Conservation (phyloP, 257 asterid species). For the Solanum gandarillasii region DNA sequence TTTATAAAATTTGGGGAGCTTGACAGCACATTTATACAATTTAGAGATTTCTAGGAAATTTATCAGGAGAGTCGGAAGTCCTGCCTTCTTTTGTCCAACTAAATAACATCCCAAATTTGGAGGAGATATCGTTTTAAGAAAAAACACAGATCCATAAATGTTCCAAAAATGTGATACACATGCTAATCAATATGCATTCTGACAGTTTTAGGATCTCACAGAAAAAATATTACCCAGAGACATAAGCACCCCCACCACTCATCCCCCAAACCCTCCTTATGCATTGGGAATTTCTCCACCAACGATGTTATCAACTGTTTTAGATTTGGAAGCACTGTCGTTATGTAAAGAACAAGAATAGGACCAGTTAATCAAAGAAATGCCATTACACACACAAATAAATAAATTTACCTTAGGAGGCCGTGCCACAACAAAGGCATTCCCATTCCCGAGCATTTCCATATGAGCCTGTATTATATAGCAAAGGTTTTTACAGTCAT, state of each 20-base stretch:
- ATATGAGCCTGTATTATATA: conserved; percentile 73
- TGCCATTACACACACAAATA: background rate
- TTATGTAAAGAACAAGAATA: background rate
- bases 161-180: background rate
- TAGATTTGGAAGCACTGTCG: background rate
- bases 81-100: background rate
- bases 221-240: background rate
- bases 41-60: background rate
- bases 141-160: background rate
- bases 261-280: background rate
- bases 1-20: background rate
- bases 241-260: background rate
- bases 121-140: background rate
- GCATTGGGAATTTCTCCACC: background rate
- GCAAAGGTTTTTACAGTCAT: conserved; percentile 82
- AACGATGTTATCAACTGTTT: background rate
- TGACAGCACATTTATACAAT: background rate
- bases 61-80: background rate
- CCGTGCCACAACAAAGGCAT: conserved; percentile 72
- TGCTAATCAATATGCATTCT: background rate
- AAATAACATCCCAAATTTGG: background rate
- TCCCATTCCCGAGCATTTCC: conserved; percentile 83
- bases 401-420: conserved; percentile 70
- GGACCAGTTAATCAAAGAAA: background rate
- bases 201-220: background rate